Conservation (phyloP, 2,329 filamentous ascomycete genomes). For the Arthrocladium fulminans region DNA sequence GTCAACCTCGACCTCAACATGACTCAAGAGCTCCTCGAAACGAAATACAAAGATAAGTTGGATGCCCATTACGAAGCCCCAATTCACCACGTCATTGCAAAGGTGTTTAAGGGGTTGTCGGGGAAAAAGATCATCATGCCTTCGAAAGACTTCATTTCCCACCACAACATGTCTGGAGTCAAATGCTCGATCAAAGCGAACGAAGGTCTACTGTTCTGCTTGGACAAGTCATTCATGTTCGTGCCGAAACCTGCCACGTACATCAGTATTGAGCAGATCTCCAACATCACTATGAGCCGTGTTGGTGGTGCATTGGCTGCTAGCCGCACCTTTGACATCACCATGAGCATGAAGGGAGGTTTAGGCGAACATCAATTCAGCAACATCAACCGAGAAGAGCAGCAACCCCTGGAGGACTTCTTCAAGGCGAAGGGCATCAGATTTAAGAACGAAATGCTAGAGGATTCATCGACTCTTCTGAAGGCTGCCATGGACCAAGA, state of each 20-base stretch:
- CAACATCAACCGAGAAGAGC: constrained; percentile 98
- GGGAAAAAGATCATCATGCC: constrained; percentile 93
- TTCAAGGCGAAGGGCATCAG: constrained; percentile 93
- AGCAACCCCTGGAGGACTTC: constrained; percentile 91
- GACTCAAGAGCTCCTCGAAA: constrained; percentile 58
- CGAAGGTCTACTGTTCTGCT: constrained; percentile 90
- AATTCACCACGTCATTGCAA: constrained; percentile 84
- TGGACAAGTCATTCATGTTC: constrained; percentile 98
- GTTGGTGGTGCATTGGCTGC: constrained; percentile 90
- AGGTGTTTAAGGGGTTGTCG: constrained; percentile 88
- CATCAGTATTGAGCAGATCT: constrained; percentile 87
- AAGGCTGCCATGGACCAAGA: constrained; percentile 77
- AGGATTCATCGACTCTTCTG: constrained; percentile 62
- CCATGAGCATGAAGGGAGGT: constrained; percentile 80
- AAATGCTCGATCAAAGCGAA: constrained; percentile 99
- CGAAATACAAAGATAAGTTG: constrained; percentile 82
- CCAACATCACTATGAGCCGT: constrained; percentile 87
- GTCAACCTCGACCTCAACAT: constrained; percentile 95
- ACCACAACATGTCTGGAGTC: constrained; percentile 88
- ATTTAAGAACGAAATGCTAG: constrained; percentile 97
- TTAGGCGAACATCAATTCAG: constrained; percentile 88
- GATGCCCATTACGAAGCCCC: constrained; percentile 86
- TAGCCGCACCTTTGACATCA: constrained; percentile 93
- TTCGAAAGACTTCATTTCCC: constrained; percentile 81
- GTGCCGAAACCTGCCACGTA: constrained; percentile 97